These are phyloP conservation scores for Pelargonium nanum DNA, from an alignment of 345 rosid genomes.

Conservation along the genomic window DNA sequence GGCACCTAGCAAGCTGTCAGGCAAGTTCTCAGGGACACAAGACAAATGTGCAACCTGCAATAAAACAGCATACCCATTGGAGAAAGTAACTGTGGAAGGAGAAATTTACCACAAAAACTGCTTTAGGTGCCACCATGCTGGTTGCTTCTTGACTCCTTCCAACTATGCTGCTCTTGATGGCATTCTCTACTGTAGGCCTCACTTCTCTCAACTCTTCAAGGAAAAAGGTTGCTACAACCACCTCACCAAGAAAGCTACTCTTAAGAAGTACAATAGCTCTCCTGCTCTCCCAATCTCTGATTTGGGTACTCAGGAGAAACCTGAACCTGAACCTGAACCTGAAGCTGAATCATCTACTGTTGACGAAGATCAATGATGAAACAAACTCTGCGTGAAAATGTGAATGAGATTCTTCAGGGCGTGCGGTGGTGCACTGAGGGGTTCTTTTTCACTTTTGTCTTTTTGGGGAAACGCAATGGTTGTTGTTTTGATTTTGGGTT, in stretches of 20 bases:
- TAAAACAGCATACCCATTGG: neutral
- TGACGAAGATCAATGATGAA: too few relatives aligned
- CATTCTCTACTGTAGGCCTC: neutral
- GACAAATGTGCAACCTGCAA: neutral
- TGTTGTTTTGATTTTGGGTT: too few relatives aligned
- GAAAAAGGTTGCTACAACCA: neutral
- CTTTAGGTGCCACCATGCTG: neutral
- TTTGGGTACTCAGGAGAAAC: too few relatives aligned
- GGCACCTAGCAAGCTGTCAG: neutral
- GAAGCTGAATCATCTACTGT: too few relatives aligned
- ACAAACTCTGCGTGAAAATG: too few relatives aligned
- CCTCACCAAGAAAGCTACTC: neutral
- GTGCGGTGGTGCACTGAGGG: too few relatives aligned
- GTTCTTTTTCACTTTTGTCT: too few relatives aligned
- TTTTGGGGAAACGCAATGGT: too few relatives aligned
- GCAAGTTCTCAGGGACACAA: neutral
- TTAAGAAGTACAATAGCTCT: neutral
- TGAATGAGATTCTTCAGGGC: too few relatives aligned
- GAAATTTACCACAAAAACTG: neutral
- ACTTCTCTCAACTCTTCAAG: neutral
- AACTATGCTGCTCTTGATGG: neutral
- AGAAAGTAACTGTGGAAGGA: neutral
- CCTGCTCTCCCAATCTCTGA: too few relatives aligned
- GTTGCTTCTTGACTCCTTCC: neutral
- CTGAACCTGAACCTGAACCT: too few relatives aligned